Evolutionary conservation across 495 filamentous ascomycete species (phyloP).

Genomic region (Penicillium atrosanguineum): DNA sequence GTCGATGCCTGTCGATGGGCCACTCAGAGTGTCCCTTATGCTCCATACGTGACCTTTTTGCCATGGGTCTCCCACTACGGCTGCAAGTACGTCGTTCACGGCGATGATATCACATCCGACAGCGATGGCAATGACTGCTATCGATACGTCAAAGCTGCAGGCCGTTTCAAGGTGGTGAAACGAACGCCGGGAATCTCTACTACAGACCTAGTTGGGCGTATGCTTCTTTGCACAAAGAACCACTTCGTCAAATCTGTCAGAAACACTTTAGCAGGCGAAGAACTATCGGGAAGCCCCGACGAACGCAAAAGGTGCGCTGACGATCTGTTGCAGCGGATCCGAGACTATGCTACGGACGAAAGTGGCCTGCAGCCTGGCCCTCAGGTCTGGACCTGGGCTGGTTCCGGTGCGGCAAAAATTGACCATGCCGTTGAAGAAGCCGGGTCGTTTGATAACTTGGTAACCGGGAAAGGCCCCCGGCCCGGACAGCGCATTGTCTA

Average conservation of each 20-base stretch:
- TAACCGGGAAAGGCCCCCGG: slow-evolving; percentile 62
- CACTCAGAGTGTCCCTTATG: slow-evolving; percentile 74
- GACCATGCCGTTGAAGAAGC: slow-evolving; percentile 48
- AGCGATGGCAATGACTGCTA: slow-evolving; percentile 92
- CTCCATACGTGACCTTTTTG: slow-evolving; percentile 92
- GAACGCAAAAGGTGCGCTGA: slow-evolving; percentile 61
- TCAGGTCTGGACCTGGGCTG: slow-evolving; percentile 78
- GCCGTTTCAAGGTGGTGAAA: slow-evolving; percentile 90
- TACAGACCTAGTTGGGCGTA: slow-evolving; percentile 93
- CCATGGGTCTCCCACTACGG: slow-evolving; percentile 93
- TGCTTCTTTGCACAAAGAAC: slow-evolving; percentile 87
- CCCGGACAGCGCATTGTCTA: slow-evolving; percentile 86
- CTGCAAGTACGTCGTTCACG: slow-evolving; percentile 89
- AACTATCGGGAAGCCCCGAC: slow-evolving; percentile 65
- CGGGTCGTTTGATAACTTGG: slow-evolving; percentile 59
- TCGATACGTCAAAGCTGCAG: slow-evolving; percentile 88
- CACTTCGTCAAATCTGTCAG: slow-evolving; percentile 82
- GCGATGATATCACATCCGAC: slow-evolving; percentile 85
- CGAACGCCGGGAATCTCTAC: slow-evolving; percentile 96
- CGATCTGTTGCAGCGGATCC: slow-evolving; percentile 67
- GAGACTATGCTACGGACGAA: slow-evolving; percentile 83
- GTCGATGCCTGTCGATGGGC: slow-evolving; percentile 95
- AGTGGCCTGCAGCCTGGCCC: slow-evolving; percentile 66
- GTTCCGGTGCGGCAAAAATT: slow-evolving; percentile 52
- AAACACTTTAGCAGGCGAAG: slow-evolving; percentile 62